Percentiles rank a stretch among this genome's conserved stretches.
Evolutionary conservation across 2,329 filamentous ascomycete genomes (phyloP).

Genomic region (Fusarium pseudocircinatum): DNA sequence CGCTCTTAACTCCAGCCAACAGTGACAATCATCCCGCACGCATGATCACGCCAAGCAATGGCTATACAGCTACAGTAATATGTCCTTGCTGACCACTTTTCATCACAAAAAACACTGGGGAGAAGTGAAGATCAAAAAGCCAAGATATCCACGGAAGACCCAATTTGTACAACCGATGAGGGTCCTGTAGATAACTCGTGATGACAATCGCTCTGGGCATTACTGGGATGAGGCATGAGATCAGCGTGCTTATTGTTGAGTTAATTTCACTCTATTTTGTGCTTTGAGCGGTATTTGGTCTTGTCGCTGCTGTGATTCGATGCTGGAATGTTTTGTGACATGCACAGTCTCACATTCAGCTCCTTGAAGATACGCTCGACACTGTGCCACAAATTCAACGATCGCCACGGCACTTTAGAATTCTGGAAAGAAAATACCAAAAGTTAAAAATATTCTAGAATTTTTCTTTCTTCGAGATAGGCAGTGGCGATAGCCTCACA

Average conservation of each 20-base stretch:
- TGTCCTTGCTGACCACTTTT: neutral
- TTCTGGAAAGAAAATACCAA: neutral
- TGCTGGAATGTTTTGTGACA: neutral
- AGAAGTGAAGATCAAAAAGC: neutral
- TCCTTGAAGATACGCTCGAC: no score
- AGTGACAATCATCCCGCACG: neutral
- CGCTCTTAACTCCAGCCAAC: neutral
- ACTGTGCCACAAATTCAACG: neutral
- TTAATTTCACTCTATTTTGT: neutral
- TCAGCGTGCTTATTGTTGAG: constrained; percentile 5
- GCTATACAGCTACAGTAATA: neutral
- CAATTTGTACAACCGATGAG: neutral
- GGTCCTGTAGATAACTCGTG: neutral
- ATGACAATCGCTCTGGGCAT: neutral
- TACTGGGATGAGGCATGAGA: neutral
- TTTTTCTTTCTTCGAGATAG: neutral
- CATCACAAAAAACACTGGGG: neutral
- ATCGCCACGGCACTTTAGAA: neutral
- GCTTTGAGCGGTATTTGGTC: neutral
- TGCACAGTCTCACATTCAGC: neutral
- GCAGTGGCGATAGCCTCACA: neutral
- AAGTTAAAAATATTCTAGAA: neutral
- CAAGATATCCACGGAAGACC: constrained; percentile 1
- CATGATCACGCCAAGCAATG: neutral
- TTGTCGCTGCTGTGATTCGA: neutral